Evolutionary conservation across 139 green algal species (phyloP), one percentile per base, ranked within the genome.

Genomic region (Zygnema cylindricum): DNA sequence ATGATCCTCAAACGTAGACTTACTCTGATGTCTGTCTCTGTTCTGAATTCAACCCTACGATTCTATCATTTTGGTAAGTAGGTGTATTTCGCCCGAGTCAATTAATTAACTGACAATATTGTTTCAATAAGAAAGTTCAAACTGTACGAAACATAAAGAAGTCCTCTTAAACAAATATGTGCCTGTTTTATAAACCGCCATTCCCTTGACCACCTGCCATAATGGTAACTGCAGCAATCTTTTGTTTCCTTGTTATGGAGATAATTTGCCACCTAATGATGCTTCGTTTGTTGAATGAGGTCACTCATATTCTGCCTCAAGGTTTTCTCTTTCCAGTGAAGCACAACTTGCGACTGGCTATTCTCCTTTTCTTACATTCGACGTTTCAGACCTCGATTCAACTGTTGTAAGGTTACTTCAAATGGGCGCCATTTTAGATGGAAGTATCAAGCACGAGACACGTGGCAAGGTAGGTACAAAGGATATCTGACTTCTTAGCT

Each of bases 391-490:
- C 85, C 57, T 97, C 40, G 91, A 97, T 54, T 71, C 75, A 1
- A 95, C 91, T 7, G 49, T 97, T 63, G 90, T 91, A 63, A 79
- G 78, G 0, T 81, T 96, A 84, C 73, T 97, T 1, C 43, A 89
- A 23, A 55, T 95, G 84, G 95, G 95, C 2, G 95, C 86, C 3
- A 43, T 49, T 0, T 84, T 97, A 91, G 95, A 97, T 40, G 95
- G 95, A 0, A 69, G 90, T 3, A 95, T 97, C 21, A 90, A 95
- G 63, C 94, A 97, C 82, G 63, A 88, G 40, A 33, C 85, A 32
- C 87, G 93, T 22, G 95, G 94, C 69, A 96, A 95, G 88, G 93
- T 94, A n/a, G n/a, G n/a, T n/a, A n/a, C n/a, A n/a, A n/a, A n/a
- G n/a, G n/a, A n/a, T n/a, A n/a, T n/a, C n/a, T n/a, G n/a, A n/a